A percentile compares a stretch with the other conserved stretches of the same genome.
Evolutionary conservation across 1,284 basidiomycete species (phyloP).

Genomic region (Apiotrichum veenhuisii): DNA sequence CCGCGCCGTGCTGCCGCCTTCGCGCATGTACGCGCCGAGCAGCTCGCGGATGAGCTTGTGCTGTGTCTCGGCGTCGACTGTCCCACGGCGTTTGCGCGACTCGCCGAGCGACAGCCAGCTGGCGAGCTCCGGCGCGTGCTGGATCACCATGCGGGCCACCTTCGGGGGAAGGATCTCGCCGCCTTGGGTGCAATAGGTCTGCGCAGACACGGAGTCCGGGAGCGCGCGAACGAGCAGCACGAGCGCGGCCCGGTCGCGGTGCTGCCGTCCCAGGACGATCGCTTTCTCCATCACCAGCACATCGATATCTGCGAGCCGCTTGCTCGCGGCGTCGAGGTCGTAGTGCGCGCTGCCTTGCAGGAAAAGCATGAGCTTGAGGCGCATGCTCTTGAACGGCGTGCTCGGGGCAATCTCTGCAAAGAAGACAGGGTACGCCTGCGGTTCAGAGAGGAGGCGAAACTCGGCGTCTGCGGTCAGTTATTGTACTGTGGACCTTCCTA

Average conservation of each 20-base stretch:
- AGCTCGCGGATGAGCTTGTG: conserved; percentile 64
- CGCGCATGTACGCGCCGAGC: conserved; percentile 73
- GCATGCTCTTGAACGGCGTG: conserved; percentile 64
- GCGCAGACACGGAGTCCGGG: conserved; percentile 69
- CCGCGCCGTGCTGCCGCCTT: conserved; percentile 62
- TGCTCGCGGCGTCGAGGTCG: conserved; percentile 56
- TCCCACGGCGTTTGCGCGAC: conserved; percentile 38
- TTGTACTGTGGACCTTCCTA: no score
- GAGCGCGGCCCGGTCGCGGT: conserved; percentile 64
- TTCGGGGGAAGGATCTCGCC: conserved; percentile 66
- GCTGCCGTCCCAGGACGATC: conserved; percentile 72
- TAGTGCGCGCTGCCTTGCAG: conserved; percentile 70
- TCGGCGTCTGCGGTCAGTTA: conserved; percentile 35
- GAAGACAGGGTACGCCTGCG: conserved; percentile 41
- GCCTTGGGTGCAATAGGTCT: conserved; percentile 72
- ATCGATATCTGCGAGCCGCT: conserved; percentile 53
- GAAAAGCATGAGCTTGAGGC: conserved; percentile 72
- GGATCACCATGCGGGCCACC: conserved; percentile 54
- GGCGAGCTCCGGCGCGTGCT: conserved; percentile 51
- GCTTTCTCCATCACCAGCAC: conserved; percentile 67
- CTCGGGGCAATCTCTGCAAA: conserved; percentile 56
- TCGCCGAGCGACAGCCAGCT: conserved; percentile 58
- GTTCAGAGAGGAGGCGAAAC: conserved; percentile 37
- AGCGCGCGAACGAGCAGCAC: conserved; percentile 65
- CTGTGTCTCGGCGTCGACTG: conserved; percentile 58